phyloP scores from a whole-genome alignment of 768 basidiomycete species.

The Hericium rajendrae region DNA sequence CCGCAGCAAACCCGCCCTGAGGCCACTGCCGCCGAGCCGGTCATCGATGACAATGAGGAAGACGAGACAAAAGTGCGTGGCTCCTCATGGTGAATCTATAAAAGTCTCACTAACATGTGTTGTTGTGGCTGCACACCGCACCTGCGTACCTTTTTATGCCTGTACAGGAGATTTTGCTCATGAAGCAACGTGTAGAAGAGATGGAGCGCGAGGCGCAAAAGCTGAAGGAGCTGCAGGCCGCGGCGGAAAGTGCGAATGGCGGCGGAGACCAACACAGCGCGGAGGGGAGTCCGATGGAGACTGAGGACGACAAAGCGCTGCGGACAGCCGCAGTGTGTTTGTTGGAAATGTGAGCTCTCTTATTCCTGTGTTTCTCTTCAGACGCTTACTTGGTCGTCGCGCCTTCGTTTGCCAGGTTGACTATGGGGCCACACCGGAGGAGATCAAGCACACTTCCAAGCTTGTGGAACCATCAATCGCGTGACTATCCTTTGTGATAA shows the following conservation, averaged over 20 bases:
- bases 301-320: constrained; percentile 77
- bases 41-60: constrained; percentile 24
- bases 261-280: constrained; percentile 37
- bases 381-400: neutral
- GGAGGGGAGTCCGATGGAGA: constrained; percentile 49
- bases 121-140: neutral
- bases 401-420: constrained; percentile 59
- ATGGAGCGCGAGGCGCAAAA: constrained; percentile 91
- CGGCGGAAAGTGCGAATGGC: constrained; percentile 49
- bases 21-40: constrained; percentile 15
- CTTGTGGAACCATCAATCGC: constrained; percentile 96
- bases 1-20: constrained; percentile 16
- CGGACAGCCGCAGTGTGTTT: constrained; percentile 84
- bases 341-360: constrained; percentile 82
- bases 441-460: constrained; percentile 97
- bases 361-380: neutral
- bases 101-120: neutral
- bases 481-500: constrained; percentile 99
- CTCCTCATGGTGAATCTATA: neutral
- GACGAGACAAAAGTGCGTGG: constrained; percentile 26
- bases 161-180: constrained; percentile 69
- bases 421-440: constrained; percentile 94
- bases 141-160: neutral
- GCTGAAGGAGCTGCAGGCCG: constrained; percentile 77
- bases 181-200: constrained; percentile 88